Evolutionary conservation across 192 early-diverging fungal genomes (phyloP), one percentile per base, ranked within the genome.

Genomic region (Linderina pennispora): DNA sequence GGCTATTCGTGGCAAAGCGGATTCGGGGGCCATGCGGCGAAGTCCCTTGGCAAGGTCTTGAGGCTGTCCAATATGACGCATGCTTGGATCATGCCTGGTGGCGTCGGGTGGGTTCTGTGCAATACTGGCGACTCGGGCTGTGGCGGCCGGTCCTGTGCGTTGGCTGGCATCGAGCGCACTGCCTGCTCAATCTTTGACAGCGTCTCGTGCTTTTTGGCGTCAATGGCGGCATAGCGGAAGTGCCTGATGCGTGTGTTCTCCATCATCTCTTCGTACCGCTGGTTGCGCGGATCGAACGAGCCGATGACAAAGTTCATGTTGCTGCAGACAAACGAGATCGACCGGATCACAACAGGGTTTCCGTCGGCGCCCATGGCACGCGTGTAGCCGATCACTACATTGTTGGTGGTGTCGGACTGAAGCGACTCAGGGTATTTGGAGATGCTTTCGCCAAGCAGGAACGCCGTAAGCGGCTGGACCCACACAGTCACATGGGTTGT

Each of bases 21-120:
- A 69, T 23, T 2, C 33, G 39, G 4, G 64, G 48, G 0, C 64
- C 64, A n/a, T n/a, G n/a, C n/a, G n/a, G n/a, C n/a, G n/a, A n/a
- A n/a, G n/a, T n/a, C n/a, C n/a, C n/a, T n/a, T n/a, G n/a, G n/a
- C n/a, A n/a, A n/a, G n/a, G n/a, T n/a, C n/a, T n/a, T n/a, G n/a
- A n/a, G n/a, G n/a, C n/a, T n/a, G n/a, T n/a, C n/a, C n/a, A n/a
- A n/a, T n/a, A n/a, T n/a, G n/a, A n/a, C n/a, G n/a, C n/a, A n/a
- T n/a, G n/a, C n/a, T n/a, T n/a, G n/a, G n/a, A n/a, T n/a, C n/a
- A n/a, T n/a, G n/a, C n/a, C n/a, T n/a, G n/a, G n/a, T n/a, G n/a
- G n/a, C n/a, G n/a, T n/a, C n/a, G n/a, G n/a, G n/a, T n/a, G n/a
- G n/a, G n/a, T n/a, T n/a, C n/a, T n/a, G n/a, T n/a, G n/a, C n/a